These are phyloP conservation scores for Blepharisma stoltei DNA, from an alignment of 73 alveolate genomes.

Conservation along the genomic window DNA sequence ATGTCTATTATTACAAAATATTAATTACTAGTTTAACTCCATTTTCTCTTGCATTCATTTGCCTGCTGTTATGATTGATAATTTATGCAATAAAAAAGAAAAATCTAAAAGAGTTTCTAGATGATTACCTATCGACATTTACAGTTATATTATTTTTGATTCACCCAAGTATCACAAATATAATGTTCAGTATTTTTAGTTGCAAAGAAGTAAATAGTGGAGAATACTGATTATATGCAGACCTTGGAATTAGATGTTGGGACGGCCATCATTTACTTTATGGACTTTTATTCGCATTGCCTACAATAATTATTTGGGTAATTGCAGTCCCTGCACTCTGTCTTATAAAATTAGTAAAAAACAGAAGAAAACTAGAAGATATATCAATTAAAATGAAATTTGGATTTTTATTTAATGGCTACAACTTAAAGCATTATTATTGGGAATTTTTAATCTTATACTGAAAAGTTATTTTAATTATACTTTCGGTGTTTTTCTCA, in stretches of 20 bases:
- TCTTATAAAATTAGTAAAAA: background rate
- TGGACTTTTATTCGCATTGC: background rate
- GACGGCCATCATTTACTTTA: background rate
- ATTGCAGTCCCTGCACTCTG: background rate
- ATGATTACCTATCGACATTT: background rate
- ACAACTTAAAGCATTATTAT: background rate
- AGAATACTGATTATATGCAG: background rate
- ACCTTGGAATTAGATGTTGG: background rate
- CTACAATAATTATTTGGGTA: background rate
- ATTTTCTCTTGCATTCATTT: too few species aligned
- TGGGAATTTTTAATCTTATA: background rate
- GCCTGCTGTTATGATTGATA: background rate
- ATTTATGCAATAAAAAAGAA: background rate
- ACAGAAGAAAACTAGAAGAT: background rate
- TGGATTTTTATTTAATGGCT: slow-evolving; percentile 15
- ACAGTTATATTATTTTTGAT: background rate
- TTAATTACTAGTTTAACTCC: too few species aligned
- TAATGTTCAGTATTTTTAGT: background rate
- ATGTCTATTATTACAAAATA: too few species aligned
- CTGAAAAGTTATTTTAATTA: background rate
- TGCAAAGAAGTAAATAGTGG: background rate
- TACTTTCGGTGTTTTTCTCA: too few species aligned
- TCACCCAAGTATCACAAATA: background rate
- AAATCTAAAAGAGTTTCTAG: background rate
- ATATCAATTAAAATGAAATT: background rate